Evolutionary conservation across 331 rosid genomes (phyloP).

Genomic region (Quercus phellos): DNA sequence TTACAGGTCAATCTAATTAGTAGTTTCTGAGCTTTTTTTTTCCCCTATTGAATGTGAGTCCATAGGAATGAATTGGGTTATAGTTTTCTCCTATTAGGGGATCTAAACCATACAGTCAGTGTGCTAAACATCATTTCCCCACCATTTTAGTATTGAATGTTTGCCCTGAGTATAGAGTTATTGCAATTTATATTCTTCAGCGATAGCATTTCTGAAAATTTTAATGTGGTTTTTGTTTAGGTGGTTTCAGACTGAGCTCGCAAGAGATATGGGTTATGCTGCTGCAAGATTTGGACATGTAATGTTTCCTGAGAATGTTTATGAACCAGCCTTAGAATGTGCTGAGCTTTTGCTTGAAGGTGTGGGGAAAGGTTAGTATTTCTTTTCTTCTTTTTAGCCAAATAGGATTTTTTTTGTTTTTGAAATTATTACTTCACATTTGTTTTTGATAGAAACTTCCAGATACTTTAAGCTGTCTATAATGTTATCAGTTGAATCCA

Average conservation of each 20-base stretch:
- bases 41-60: not conserved
- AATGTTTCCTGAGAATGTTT: constrained; percentile 95
- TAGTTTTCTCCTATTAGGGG: not conserved
- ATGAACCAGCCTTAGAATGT: constrained; percentile 83
- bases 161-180: constrained; percentile 8
- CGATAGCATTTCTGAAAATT: constrained; percentile 37
- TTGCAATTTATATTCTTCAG: constrained; percentile 2
- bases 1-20: constrained; percentile 64
- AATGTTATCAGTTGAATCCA: constrained; percentile 5
- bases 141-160: not conserved
- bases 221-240: constrained; percentile 49
- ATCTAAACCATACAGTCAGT: not conserved
- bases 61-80: too few species aligned
- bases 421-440: not conserved
- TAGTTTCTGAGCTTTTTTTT: constrained; percentile 17
- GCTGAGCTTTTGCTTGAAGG: constrained; percentile 95
- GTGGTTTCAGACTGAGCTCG: constrained; percentile 97
- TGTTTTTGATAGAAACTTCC: constrained; percentile 2
- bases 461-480: constrained; percentile 10
- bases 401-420: not conserved
- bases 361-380: constrained; percentile 68
- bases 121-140: not conserved
- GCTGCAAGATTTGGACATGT: constrained; percentile 97
- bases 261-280: constrained; percentile 87
- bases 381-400: not conserved